Evolutionary conservation across 495 filamentous ascomycete genomes (phyloP).

Genomic region (Jackrogersella multiformis): DNA sequence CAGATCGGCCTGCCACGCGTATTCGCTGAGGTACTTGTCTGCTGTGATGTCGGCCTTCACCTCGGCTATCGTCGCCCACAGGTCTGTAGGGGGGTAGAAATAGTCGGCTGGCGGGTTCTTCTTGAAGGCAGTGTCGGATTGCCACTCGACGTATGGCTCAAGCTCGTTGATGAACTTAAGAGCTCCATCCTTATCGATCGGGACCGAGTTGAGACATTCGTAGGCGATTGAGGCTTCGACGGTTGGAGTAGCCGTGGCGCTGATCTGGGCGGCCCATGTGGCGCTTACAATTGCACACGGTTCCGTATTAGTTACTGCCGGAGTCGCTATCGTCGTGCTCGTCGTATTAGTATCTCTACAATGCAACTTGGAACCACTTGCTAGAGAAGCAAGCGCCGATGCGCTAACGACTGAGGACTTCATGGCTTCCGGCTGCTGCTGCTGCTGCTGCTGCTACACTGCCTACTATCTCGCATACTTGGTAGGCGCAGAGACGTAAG

Average conservation of each 20-base stretch:
- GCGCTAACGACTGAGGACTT: constrained; percentile 25
- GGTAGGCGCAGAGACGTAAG: constrained; percentile 2
- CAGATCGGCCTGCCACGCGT: constrained; percentile 52
- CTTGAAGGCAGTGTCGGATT: constrained; percentile 52
- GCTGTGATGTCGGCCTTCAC: constrained; percentile 48
- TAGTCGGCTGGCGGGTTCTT: constrained; percentile 56
- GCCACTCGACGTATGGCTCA: constrained; percentile 56
- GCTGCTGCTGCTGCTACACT: constrained; percentile 14
- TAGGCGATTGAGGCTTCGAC: constrained; percentile 54
- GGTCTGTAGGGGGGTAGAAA: constrained; percentile 56
- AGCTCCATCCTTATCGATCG: constrained; percentile 52
- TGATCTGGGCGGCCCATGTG: constrained; percentile 50
- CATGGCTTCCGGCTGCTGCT: constrained; percentile 26
- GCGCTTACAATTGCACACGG: constrained; percentile 56
- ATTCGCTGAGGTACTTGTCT: constrained; percentile 56
- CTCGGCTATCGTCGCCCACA: constrained; percentile 51
- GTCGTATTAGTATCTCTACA: constrained; percentile 41
- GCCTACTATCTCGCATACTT: constrained; percentile 19
- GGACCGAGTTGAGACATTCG: constrained; percentile 58
- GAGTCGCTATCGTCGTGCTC: constrained; percentile 32
- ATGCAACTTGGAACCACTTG: constrained; percentile 12
- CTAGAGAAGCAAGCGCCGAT: constrained; percentile 25
- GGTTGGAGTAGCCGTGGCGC: constrained; percentile 43
- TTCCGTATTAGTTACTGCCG: constrained; percentile 37
- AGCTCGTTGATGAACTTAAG: constrained; percentile 53